Conservation (phyloP, 192 early-diverging fungal species). For the Thamnidium elegans region DNA sequence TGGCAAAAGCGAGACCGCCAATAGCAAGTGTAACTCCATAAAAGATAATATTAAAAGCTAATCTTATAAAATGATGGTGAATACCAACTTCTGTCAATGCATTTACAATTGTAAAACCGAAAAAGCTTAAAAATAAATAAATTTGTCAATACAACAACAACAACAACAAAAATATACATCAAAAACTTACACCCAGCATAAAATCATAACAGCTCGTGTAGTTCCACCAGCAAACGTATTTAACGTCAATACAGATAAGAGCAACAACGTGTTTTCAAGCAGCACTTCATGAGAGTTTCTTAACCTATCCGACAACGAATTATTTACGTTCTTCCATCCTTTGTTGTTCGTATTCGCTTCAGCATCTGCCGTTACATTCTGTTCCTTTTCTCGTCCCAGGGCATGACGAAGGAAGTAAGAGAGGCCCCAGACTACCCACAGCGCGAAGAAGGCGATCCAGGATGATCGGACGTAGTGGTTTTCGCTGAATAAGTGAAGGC, state of each 20-base stretch:
- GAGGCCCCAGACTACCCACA: conserved; percentile 32
- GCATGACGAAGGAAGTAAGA: conserved; percentile 28
- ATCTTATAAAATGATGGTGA: conserved; percentile 12
- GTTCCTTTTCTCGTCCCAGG: no score
- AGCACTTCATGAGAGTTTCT: conserved; percentile 21
- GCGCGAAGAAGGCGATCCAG: conserved; percentile 34
- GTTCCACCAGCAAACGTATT: conserved; percentile 37
- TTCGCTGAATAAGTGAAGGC: conserved; percentile 11
- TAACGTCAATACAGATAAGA: conserved; percentile 32
- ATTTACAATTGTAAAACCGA: conserved; percentile 18
- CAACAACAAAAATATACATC: no score
- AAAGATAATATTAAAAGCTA: conserved; percentile 18
- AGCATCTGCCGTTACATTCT: no score
- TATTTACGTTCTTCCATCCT: background rate
- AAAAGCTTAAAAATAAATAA: conserved; percentile 9
- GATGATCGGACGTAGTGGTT: conserved; percentile 14
- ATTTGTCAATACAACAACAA: no score
- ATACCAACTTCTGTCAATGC: conserved; percentile 9
- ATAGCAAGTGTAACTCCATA: conserved; percentile 25
- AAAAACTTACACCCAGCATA: conserved; percentile 38
- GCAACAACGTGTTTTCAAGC: conserved; percentile 29
- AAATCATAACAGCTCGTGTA: conserved; percentile 29
- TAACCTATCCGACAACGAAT: conserved; percentile 4
- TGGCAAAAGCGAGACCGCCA: conserved; percentile 17
- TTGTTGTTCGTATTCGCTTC: background rate